Evolutionary conservation across 2,329 filamentous ascomycete genomes (phyloP).

Genomic region (Xylaria arbuscula): DNA sequence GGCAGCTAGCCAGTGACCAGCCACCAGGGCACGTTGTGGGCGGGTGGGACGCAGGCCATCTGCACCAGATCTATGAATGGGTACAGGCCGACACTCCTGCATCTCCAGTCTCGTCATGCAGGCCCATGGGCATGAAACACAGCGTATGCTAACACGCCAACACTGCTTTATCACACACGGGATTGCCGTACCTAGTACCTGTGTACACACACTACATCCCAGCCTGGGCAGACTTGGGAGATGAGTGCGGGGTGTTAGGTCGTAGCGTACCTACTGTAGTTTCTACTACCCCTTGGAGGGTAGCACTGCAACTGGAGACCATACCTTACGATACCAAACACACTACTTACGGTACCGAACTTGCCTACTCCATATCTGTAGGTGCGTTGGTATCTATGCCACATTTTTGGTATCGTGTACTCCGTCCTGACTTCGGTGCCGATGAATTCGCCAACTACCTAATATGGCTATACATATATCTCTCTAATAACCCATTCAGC

Average conservation of each 20-base stretch:
- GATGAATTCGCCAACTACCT: neutral
- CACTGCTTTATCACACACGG: slow-evolving; percentile 28
- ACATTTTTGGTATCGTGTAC: neutral
- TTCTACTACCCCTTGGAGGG: neutral
- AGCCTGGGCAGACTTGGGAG: neutral
- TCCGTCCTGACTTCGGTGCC: neutral
- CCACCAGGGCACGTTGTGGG: slow-evolving; percentile 6
- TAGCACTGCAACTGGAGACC: slow-evolving; percentile 1
- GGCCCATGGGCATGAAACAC: slow-evolving; percentile 36
- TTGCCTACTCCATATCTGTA: no score
- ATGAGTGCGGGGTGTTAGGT: slow-evolving; percentile 31
- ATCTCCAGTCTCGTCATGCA: slow-evolving; percentile 25
- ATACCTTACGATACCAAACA: neutral
- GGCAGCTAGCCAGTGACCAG: slow-evolving; percentile 31
- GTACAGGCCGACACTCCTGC: slow-evolving; percentile 24
- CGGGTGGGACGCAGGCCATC: slow-evolving; percentile 19
- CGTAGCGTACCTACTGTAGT: neutral
- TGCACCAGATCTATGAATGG: slow-evolving; percentile 30
- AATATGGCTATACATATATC: neutral
- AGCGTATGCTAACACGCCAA: slow-evolving; percentile 26
- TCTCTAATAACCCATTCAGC: neutral
- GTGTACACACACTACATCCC: neutral
- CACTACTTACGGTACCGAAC: neutral
- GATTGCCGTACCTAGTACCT: slow-evolving; percentile 13
- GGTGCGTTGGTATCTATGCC: neutral